Percentiles rank a stretch among this genome's conserved stretches.
Conservation (phyloP, 495 filamentous ascomycete genomes). For the Neurospora sp. region DNA sequence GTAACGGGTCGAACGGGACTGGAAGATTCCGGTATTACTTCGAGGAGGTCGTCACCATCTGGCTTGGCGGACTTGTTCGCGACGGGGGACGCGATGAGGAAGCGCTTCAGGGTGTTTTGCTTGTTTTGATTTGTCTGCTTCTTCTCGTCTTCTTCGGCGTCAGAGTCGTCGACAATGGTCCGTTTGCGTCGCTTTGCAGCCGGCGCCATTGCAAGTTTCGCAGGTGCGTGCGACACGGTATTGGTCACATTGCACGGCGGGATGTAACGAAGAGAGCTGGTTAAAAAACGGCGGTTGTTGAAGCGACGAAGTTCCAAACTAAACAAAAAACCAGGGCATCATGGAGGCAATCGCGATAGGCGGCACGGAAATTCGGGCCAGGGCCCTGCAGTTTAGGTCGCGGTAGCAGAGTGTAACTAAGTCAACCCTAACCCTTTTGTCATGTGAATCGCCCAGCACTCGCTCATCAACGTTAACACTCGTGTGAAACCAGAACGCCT, state of each 20-base stretch:
- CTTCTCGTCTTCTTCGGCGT: conserved; percentile 21
- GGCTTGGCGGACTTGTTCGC: conserved; percentile 9
- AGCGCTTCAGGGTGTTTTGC: conserved; percentile 32
- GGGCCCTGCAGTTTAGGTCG: no score
- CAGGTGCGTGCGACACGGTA: conserved; percentile 4
- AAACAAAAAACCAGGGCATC: background rate
- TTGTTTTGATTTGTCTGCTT: conserved; percentile 9
- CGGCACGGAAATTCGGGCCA: background rate
- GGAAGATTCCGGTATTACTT: conserved; percentile 16
- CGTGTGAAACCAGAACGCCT: background rate
- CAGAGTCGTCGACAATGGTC: conserved; percentile 30
- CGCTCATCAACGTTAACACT: background rate
- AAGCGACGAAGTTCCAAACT: background rate
- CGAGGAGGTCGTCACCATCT: conserved; percentile 3
- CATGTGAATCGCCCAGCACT: background rate
- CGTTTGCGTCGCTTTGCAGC: conserved; percentile 45
- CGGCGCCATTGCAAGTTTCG: conserved; percentile 38
- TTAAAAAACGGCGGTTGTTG: background rate
- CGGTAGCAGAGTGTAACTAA: no score
- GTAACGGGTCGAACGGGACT: conserved; percentile 22
- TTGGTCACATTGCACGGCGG: conserved; percentile 13
- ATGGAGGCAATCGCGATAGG: background rate
- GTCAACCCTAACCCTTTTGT: background rate
- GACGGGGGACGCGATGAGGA: conserved; percentile 34
- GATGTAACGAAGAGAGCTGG: background rate